A percentile compares a stretch with the other conserved stretches of the same genome.
phyloP scores from a whole-genome alignment of 768 basidiomycete genomes.

The Suillus brevipes region DNA sequence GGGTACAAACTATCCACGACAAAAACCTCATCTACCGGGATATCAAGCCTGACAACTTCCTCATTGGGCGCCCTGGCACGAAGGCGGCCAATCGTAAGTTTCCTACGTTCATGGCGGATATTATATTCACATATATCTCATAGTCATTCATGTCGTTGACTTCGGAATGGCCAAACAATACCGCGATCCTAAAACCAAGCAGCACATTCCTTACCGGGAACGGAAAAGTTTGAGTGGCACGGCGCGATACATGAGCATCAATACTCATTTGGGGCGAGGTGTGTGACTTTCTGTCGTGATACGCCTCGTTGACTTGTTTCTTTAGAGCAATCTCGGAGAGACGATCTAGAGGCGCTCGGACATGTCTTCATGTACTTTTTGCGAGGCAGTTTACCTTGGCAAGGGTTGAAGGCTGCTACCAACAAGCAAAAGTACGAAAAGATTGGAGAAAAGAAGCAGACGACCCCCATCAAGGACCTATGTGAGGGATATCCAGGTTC shows the following conservation, averaged over 20 bases:
- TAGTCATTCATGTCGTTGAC: slow-evolving; percentile 92
- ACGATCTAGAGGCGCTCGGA: slow-evolving; percentile 97
- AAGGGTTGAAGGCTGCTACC: slow-evolving; percentile 97
- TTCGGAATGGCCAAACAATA: slow-evolving; percentile 99
- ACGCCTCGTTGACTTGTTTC: slow-evolving; percentile 8
- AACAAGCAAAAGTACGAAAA: slow-evolving; percentile 99
- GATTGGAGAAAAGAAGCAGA: slow-evolving; percentile 99
- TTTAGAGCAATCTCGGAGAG: slow-evolving; percentile 86
- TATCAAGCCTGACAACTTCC: slow-evolving; percentile 99
- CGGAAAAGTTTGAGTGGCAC: slow-evolving; percentile 96
- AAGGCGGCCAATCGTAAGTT: slow-evolving; percentile 78
- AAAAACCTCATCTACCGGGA: slow-evolving; percentile 99
- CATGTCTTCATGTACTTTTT: slow-evolving; percentile 99
- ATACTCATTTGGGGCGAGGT: slow-evolving; percentile 98
- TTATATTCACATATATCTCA: not conserved
- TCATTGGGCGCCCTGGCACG: slow-evolving; percentile 91
- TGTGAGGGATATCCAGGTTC: slow-evolving; percentile 93
- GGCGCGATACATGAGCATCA: slow-evolving; percentile 99
- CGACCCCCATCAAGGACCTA: slow-evolving; percentile 95
- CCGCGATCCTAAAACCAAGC: slow-evolving; percentile 98
- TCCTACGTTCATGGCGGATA: slow-evolving; percentile 7
- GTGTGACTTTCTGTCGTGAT: slow-evolving; percentile 22
- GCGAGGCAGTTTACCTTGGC: slow-evolving; percentile 96
- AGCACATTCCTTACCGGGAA: slow-evolving; percentile 99
- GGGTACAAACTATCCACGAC: slow-evolving; percentile 98